Evolutionary conservation across 1,284 basidiomycete genomes (phyloP).

Genomic region (Tilletiaria anomala): DNA sequence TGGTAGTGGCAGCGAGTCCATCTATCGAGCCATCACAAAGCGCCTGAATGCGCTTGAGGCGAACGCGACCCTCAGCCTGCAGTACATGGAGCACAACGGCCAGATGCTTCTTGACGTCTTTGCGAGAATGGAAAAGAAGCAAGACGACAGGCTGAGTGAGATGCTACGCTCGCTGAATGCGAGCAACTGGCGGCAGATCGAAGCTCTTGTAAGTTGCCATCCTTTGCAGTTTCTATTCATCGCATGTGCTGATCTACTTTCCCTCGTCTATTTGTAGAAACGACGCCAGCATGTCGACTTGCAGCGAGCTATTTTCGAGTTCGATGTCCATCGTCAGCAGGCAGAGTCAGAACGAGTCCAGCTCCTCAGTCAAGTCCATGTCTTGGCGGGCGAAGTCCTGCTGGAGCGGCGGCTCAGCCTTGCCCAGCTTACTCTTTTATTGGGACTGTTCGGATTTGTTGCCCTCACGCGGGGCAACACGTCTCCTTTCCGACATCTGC

Average conservation of each 20-base stretch:
- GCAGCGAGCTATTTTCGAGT: conserved; percentile 55
- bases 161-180: conserved; percentile 48
- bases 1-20: conserved; percentile 50
- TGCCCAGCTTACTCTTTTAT: conserved; percentile 61
- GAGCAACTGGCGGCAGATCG: conserved; percentile 44
- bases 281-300: conserved; percentile 43
- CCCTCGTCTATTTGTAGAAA: too few relatives aligned
- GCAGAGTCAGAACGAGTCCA: conserved; percentile 57
- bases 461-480: conserved; percentile 69
- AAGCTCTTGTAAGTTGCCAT: too few relatives aligned
- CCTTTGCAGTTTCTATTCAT: too few relatives aligned
- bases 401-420: conserved; percentile 71
- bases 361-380: conserved; percentile 53
- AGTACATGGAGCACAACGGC: conserved; percentile 83
- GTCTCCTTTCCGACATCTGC: too few relatives aligned
- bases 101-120: conserved; percentile 61
- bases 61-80: conserved; percentile 70
- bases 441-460: conserved; percentile 66
- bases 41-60: conserved; percentile 69
- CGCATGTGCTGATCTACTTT: too few relatives aligned
- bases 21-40: conserved; percentile 92
- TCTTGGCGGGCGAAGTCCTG: conserved; percentile 61
- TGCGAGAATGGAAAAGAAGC: conserved; percentile 49
- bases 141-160: conserved; percentile 45
- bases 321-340: conserved; percentile 55